phyloP scores from a whole-genome alignment of 2,329 filamentous ascomycete genomes.

The Paracoccidioides brasiliensis region DNA sequence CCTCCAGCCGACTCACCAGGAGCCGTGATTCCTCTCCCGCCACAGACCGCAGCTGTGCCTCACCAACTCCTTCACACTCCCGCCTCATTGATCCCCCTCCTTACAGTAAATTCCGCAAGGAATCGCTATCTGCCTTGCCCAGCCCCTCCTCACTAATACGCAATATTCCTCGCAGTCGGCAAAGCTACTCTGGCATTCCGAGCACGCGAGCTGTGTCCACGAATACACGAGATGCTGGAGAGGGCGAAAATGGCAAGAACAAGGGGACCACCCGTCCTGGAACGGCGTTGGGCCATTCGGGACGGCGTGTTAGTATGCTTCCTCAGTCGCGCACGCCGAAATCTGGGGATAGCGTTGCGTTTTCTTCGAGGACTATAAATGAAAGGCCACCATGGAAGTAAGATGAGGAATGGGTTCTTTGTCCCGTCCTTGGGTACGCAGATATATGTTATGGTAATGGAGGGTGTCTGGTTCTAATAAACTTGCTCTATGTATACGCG shows the following conservation, averaged over 20 bases:
- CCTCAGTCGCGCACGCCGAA: conserved; percentile 15
- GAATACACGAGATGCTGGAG: not conserved
- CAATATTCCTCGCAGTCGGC: conserved; percentile 24
- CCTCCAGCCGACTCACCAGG: conserved; percentile 19
- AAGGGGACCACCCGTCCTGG: conserved; percentile 19
- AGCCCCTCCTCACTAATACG: conserved; percentile 7
- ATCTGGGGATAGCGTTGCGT: conserved; percentile 18
- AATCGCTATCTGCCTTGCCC: conserved; percentile 10
- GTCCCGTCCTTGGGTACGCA: not conserved
- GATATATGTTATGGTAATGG: not conserved
- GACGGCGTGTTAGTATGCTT: conserved; percentile 28
- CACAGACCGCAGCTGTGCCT: conserved; percentile 17
- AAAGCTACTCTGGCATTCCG: conserved; percentile 26
- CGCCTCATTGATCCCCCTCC: conserved; percentile 29
- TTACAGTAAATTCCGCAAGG: conserved; percentile 28
- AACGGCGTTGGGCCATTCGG: conserved; percentile 28
- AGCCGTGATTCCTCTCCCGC: conserved; percentile 6
- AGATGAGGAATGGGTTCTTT: not conserved
- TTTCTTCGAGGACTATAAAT: conserved; percentile 16
- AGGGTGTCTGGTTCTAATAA: too few relatives aligned
- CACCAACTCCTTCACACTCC: conserved; percentile 20
- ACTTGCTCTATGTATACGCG: too few relatives aligned
- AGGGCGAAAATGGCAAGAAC: not conserved
- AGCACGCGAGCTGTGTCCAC: conserved; percentile 8
- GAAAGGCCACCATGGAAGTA: conserved; percentile 27